Evolutionary conservation across 768 basidiomycete species (phyloP).

Genomic region (Lentinula aciculospora): DNA sequence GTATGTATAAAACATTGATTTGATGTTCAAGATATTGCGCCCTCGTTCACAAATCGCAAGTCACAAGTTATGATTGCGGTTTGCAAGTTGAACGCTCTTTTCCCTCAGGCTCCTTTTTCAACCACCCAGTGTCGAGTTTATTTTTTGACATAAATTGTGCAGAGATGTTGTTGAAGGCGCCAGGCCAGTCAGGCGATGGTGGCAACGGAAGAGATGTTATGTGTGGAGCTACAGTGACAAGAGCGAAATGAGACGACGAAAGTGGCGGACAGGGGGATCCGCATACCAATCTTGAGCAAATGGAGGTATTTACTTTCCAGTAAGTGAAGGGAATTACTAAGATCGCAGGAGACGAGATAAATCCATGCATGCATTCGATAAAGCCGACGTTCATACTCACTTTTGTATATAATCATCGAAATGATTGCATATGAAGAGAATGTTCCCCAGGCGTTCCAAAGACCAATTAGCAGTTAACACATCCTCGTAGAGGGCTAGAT

Average conservation of each 20-base stretch:
- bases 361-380: not conserved
- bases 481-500: not conserved
- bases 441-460: not conserved
- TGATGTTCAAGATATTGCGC: no score
- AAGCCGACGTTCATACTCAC: not conserved
- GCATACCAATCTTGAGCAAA: not conserved
- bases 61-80: no score
- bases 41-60: no score
- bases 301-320: not conserved
- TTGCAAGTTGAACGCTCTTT: no score
- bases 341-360: not conserved
- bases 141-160: not conserved
- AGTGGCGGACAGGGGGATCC: not conserved
- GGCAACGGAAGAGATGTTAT: not conserved
- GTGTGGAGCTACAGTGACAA: not conserved
- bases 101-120: no score
- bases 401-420: constrained; percentile 6
- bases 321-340: not conserved
- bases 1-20: no score
- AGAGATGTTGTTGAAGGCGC: constrained; percentile 1
- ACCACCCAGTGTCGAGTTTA: not conserved
- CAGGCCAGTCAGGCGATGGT: not conserved
- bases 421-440: constrained; percentile 2
- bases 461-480: constrained; percentile 1
- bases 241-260: not conserved